Evolutionary conservation across 225 moss, liverwort and hornwort genomes (phyloP).

Genomic region (Lunularia cruciata): DNA sequence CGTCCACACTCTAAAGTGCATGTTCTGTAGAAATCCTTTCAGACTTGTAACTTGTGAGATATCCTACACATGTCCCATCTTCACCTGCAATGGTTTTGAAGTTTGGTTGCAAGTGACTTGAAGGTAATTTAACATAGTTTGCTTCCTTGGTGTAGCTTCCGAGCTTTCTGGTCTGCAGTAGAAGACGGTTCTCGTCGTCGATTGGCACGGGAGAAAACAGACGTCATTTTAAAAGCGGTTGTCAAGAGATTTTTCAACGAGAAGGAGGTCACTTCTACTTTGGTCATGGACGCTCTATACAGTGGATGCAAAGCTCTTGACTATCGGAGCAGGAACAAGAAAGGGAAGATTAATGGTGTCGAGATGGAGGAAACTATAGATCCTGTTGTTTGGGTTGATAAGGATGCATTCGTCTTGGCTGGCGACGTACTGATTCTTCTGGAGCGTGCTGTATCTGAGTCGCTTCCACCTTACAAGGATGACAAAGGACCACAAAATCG

Average conservation of each 20-base stretch:
- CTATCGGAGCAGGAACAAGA: slow-evolving; percentile 94
- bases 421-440: slow-evolving; percentile 90
- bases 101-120: too few species aligned
- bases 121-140: neutral
- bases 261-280: slow-evolving; percentile 96
- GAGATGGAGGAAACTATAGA: slow-evolving; percentile 83
- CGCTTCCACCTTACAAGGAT: slow-evolving; percentile 94
- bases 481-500: slow-evolving; percentile 99
- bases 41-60: too few species aligned
- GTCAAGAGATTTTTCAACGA: slow-evolving; percentile 98
- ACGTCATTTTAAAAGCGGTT: slow-evolving; percentile 94
- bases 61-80: too few species aligned
- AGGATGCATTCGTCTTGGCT: slow-evolving; percentile 95
- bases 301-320: slow-evolving; percentile 98
- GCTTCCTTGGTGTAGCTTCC: slow-evolving; percentile 62
- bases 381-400: slow-evolving; percentile 97
- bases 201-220: slow-evolving; percentile 91
- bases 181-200: slow-evolving; percentile 85
- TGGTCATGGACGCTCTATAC: slow-evolving; percentile 99
- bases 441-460: slow-evolving; percentile 85
- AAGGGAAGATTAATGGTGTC: slow-evolving; percentile 90
- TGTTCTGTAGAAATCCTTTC: neutral
- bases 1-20: too few species aligned
- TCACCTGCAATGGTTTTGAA: too few species aligned
- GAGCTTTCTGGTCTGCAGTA: slow-evolving; percentile 90